Base-by-base conservation (phyloP, 2,329 filamentous ascomycete species). In the Nectriaceae sp. region DNA sequence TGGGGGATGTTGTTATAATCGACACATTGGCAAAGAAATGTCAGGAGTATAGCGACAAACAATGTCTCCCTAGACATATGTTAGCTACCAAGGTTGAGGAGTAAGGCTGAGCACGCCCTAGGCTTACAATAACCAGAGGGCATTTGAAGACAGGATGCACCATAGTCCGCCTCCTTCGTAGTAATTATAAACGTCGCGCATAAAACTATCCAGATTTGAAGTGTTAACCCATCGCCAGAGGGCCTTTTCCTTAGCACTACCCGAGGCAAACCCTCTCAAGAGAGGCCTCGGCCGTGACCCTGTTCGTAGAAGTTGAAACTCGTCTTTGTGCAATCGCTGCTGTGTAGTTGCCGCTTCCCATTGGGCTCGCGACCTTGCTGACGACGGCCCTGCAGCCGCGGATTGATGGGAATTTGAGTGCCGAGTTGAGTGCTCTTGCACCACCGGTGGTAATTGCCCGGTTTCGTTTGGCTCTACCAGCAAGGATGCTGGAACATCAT, bases 211-310 rank as follows among this genome's bases (percentile, higher is more conserved):
- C 44, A 97, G 75, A 63, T 96, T 94, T 31, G 89, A 84, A 48
- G 94, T 89, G 63, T 96, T 96, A 46, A 89, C 89, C 89, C 92
- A 97, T 70, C 89, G 82, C 87, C 90, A 97, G 75, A 96, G 83
- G 3, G 92, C 91, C 67, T 86, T 88, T 64, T 93, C 88, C 67
- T 84, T 64, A 4, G 73, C 71, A 44, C 65, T 70, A 10, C 68
- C 70, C 1, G 65, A 54, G 18, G 68, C 47, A 15, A 61, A 47
- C 38, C 60, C 52, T 62, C 61, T 49, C 59, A 59, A 31, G 33
- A 68, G n/a, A 20, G 67, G 54, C 54, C 65, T 56, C 43, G 63
- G 59, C n/a, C 66, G 55, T 21, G 57, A 35, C 26, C 55, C 36
- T 15, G 47, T 31, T 5, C 55, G 21, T 5, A 21, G 44, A 18